These are phyloP conservation scores for Hyaloperonospora brassicae DNA, from an alignment of 352 stramenopile genomes.

Conservation along the genomic window DNA sequence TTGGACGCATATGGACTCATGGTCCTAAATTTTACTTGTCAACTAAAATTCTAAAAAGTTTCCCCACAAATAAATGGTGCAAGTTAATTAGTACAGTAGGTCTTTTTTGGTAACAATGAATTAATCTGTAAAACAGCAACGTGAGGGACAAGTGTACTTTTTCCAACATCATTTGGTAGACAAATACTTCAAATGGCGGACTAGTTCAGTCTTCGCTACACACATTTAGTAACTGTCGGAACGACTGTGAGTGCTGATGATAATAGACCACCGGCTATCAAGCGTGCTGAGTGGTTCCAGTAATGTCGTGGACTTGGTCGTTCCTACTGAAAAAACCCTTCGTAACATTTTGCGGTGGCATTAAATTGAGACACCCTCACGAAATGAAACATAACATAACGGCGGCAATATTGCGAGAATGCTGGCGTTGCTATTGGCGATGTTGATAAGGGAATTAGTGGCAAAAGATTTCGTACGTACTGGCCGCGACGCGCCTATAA, in stretches of 20 bases:
- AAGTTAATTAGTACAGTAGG: no score
- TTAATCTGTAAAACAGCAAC: no score
- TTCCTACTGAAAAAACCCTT: slow-evolving; percentile 54
- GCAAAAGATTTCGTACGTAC: slow-evolving; percentile 72
- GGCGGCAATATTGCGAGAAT: slow-evolving; percentile 1
- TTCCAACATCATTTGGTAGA: slow-evolving; percentile 48
- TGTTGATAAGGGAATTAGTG: slow-evolving; percentile 63
- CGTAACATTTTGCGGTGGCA: slow-evolving; percentile 39
- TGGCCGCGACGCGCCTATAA: slow-evolving; percentile 46
- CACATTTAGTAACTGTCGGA: slow-evolving; percentile 41
- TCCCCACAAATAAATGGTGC: no score
- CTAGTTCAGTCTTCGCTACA: slow-evolving; percentile 20
- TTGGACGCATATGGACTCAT: no score
- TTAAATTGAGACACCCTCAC: slow-evolving; percentile 29
- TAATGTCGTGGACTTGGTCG: slow-evolving; percentile 51
- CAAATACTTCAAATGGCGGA: slow-evolving; percentile 58
- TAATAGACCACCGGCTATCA: slow-evolving; percentile 37
- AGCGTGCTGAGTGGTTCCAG: slow-evolving; percentile 45
- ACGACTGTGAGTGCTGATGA: slow-evolving; percentile 28
- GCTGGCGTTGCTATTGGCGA: slow-evolving; percentile 40
- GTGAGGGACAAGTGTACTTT: no score
- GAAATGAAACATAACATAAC: background rate
- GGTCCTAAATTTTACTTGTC: no score
- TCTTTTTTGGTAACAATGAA: no score
- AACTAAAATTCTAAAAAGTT: no score